Conservation (phyloP, 176 grass and related monocot genomes). For the Cenchrus americanus region DNA sequence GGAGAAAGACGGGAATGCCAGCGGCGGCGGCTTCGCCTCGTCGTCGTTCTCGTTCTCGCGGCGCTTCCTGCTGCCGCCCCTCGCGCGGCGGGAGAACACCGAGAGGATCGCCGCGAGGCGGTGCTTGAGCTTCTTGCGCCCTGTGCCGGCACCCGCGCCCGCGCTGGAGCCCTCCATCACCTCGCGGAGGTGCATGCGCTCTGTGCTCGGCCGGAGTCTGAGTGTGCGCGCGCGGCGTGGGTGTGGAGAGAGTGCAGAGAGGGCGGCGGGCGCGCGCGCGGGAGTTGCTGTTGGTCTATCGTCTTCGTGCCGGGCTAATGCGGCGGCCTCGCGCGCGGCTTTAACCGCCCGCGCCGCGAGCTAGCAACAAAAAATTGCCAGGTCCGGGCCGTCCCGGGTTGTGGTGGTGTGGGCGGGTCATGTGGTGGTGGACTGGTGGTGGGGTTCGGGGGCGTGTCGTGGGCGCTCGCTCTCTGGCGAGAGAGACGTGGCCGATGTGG, state of each 20-base stretch:
- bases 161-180: conserved; percentile 44
- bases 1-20: conserved; percentile 46
- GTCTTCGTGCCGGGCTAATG: conserved; percentile 49
- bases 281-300: conserved; percentile 46
- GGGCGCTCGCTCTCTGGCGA: not conserved
- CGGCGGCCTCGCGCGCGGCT: conserved; percentile 24
- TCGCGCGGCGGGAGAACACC: conserved; percentile 55
- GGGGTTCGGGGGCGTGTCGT: conserved; percentile 3
- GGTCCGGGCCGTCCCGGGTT: not conserved
- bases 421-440: not conserved
- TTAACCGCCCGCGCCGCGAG: conserved; percentile 37
- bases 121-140: conserved; percentile 69
- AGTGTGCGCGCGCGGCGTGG: not conserved
- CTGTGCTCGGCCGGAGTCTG: not conserved
- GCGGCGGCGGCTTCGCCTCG: not conserved
- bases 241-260: not conserved
- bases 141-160: conserved; percentile 3
- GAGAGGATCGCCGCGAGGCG: conserved; percentile 70
- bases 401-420: not conserved
- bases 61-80: conserved; percentile 42
- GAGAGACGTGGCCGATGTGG: not conserved
- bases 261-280: not conserved
- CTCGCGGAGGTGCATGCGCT: not conserved
- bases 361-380: conserved; percentile 38
- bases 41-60: conserved; percentile 9